Base-by-base conservation (phyloP, 208 protist species). In the Crithidia thermophila region DNA sequence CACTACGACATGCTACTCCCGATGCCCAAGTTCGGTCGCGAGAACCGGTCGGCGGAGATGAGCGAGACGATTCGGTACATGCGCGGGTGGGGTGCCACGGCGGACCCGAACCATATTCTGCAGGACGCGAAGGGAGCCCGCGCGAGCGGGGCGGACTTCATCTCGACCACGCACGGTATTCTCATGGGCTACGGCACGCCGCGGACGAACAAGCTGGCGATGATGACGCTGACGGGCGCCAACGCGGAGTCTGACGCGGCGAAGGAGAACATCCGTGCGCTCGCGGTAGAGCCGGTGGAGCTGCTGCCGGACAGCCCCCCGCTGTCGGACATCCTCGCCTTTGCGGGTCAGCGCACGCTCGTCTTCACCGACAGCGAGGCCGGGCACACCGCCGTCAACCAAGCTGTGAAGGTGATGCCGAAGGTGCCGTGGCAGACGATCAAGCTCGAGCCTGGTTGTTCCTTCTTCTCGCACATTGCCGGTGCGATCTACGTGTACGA, bases 61-160 rank as follows among this genome's bases (percentile, higher is more conserved):
- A 93, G 84, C 65, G 90, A 96, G 62, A 96, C 90, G 21, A 78
- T 96, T 30, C 81, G 90, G n/a, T 90, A 96, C 77, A 83, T 96
- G 58, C 81, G 90, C n/a, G 84, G 75, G 11, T 88, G 82, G 66
- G 90, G 90, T 51, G 78, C 85, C 2, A 80, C 80, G 7, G 86
- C 69, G 25, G 87, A 93, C 30, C 73, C 91, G 61, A 85, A 87
- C 52, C 90, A 93, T 75, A 55, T 86, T 18, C 72, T 96, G 47
- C 90, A 96, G 55, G 90, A 93, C 51, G 52, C 75, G 20, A 83
- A 92, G 34, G 86, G 84, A 16, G 85, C 75, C 6, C 67, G 82
- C 1, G 87, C 90, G 16, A 79, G 69, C 64, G 90, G 82, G 1
- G 56, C 65, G 20, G 90, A 96, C 59, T 94, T 96, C 73, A 72